Base-by-base conservation (phyloP, 805 yeast species). In the Barnettozyma californica region DNA sequence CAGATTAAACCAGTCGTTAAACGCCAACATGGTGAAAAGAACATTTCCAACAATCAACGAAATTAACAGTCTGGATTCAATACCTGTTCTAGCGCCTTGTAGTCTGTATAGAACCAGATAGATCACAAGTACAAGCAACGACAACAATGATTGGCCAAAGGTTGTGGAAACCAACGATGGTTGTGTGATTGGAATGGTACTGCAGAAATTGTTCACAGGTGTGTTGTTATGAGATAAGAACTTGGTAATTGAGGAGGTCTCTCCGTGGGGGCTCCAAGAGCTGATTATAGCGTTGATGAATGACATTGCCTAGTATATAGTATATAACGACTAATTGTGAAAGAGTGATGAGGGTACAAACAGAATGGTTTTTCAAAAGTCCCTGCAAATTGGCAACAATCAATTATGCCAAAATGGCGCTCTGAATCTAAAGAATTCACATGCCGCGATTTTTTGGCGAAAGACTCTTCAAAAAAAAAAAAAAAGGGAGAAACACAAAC, bases 1-100 rank as follows among this genome's bases (percentile, higher is more conserved):
- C 19, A 58, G 35, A 35, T 61, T 54, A 47, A 58, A 60, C 58
- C 60, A 61, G 40, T 60, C 63, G 23, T 53, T 52, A 26, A 60
- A 60, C 1, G 56, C 19, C 20, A 61, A 33, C 7, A 48, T 0
- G 1, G 54, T 14, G 31, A 57, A 52, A 1, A 52, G 10, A 8
- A 48, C n/a, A 42, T 54, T 58, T 4, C 65, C 65, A 19, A 55
- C 6, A 8, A 58, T 39, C 29, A 60, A 41, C 3, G 60, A 53
- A 2, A 50, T 47, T 33, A 61, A 47, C 16, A 61, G 43, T 46
- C 65, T 52, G 3, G 51, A 46, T 19, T 61, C 65, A n/a, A 61
- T 50, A 20, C 52, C 61, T 9, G 54, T 49, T 14, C 46, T 50
- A 2, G 29, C 19, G 7, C 27, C 20, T 7, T 44, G 44, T 0